A percentile compares a stretch with the other conserved stretches of the same genome.
Evolutionary conservation across 352 stramenopile genomes (phyloP).

Genomic region (Globisporangium solare): DNA sequence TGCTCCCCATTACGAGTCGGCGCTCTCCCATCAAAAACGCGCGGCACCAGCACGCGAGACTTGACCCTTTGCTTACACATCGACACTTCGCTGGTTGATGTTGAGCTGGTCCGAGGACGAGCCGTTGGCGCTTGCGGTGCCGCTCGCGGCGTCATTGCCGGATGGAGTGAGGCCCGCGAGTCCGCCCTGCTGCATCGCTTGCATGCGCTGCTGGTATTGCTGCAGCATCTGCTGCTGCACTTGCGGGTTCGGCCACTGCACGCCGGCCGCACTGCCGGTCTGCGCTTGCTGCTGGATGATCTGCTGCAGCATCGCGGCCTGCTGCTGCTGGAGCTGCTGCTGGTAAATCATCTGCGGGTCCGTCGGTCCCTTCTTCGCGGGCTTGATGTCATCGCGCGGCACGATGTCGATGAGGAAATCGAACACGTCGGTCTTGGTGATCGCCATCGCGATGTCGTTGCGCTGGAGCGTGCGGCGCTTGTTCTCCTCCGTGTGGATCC

Average conservation of each 20-base stretch:
- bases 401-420: conserved; percentile 93
- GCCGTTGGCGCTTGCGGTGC: conserved; percentile 19
- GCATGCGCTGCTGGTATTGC: conserved; percentile 85
- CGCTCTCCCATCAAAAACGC: neutral
- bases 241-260: conserved; percentile 76
- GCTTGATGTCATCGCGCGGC: conserved; percentile 84
- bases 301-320: conserved; percentile 85
- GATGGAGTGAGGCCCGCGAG: conserved; percentile 34
- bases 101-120: conserved; percentile 57
- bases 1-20: neutral
- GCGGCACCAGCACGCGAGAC: neutral
- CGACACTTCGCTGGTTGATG: conserved; percentile 72
- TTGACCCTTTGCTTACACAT: conserved; percentile 38
- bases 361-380: conserved; percentile 73
- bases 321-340: conserved; percentile 85
- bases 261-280: conserved; percentile 36
- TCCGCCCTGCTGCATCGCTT: conserved; percentile 46
- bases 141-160: conserved; percentile 25
- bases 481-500: conserved; percentile 90
- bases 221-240: conserved; percentile 87
- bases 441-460: conserved; percentile 87
- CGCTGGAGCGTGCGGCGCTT: conserved; percentile 91
- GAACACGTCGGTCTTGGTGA: conserved; percentile 90
- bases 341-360: conserved; percentile 82
- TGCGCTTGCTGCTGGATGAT: conserved; percentile 80